A percentile compares a stretch with the other conserved stretches of the same genome.
Evolutionary conservation across 148 eudicot species (phyloP).

Genomic region (Rhododendron molle): DNA sequence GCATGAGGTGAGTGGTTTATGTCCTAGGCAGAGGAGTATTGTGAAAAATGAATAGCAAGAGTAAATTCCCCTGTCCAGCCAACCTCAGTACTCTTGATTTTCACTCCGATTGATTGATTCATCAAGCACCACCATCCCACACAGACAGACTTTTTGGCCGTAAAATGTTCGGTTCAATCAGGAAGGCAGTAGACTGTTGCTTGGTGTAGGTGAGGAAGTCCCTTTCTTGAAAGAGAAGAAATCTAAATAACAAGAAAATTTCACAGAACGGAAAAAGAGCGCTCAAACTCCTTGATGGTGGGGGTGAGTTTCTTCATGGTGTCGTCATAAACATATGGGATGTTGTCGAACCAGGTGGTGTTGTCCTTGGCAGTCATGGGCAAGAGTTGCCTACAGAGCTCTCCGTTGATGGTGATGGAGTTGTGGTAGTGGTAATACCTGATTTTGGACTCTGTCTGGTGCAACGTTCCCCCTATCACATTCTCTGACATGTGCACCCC

Average conservation of each 20-base stretch:
- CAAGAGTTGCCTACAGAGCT: constrained; percentile 46
- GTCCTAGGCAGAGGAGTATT: not conserved
- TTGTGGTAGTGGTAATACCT: constrained; percentile 68
- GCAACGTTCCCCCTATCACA: constrained; percentile 36
- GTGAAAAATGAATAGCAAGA: not conserved
- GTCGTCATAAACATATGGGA: constrained; percentile 46
- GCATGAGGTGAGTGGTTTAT: not conserved
- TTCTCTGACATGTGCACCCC: constrained; percentile 73
- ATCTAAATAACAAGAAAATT: not conserved
- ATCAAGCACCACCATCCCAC: not conserved
- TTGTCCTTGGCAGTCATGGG: constrained; percentile 36
- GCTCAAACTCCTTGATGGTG: constrained; percentile 53
- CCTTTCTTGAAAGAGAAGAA: not conserved
- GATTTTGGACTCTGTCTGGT: constrained; percentile 42
- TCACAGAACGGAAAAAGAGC: not conserved
- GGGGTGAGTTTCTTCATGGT: constrained; percentile 52
- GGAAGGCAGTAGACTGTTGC: not conserved
- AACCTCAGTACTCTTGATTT: not conserved
- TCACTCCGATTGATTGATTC: not conserved
- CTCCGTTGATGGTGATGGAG: constrained; percentile 34
- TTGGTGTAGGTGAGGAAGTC: not conserved
- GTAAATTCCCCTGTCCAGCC: not conserved
- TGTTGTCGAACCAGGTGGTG: constrained; percentile 25
- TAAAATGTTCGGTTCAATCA: not conserved
- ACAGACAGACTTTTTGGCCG: not conserved